Evolutionary conservation across 352 stramenopile species (phyloP).

Genomic region (Phytopythium delawarense): DNA sequence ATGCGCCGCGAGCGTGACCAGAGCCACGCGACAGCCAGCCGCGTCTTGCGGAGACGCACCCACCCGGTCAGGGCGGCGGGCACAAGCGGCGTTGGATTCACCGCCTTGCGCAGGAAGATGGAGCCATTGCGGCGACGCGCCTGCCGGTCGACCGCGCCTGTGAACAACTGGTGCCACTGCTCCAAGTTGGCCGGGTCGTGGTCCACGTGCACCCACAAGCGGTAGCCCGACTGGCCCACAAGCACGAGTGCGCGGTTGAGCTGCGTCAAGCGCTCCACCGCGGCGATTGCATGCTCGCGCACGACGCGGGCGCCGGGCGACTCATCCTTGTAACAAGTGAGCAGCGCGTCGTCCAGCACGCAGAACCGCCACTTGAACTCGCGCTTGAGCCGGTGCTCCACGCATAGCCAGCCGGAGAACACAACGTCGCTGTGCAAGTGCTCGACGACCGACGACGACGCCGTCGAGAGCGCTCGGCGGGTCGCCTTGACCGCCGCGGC

Average conservation of each 20-base stretch:
- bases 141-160: constrained; percentile 12
- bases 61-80: constrained; percentile 22
- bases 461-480: neutral
- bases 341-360: constrained; percentile 29
- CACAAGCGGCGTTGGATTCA: neutral
- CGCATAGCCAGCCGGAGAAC: constrained; percentile 32
- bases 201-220: constrained; percentile 32
- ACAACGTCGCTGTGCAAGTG: constrained; percentile 9
- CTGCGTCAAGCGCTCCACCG: constrained; percentile 35
- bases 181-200: constrained; percentile 30
- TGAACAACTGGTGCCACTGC: constrained; percentile 29
- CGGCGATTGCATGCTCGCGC: constrained; percentile 12
- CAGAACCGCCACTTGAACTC: constrained; percentile 38
- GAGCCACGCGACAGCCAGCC: constrained; percentile 18
- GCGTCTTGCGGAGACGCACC: constrained; percentile 17
- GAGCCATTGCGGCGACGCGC: constrained; percentile 12
- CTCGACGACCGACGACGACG: constrained; percentile 7
- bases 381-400: constrained; percentile 25
- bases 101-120: constrained; percentile 14
- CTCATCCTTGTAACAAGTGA: constrained; percentile 25
- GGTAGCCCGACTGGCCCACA: constrained; percentile 18
- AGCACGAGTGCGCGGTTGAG: constrained; percentile 41
- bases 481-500: neutral
- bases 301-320: constrained; percentile 7
- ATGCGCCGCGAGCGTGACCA: constrained; percentile 12